Evolutionary conservation across 2,329 filamentous ascomycete species (phyloP), one percentile per base, ranked within the genome.

Genomic region (Blumeriella jaapii): DNA sequence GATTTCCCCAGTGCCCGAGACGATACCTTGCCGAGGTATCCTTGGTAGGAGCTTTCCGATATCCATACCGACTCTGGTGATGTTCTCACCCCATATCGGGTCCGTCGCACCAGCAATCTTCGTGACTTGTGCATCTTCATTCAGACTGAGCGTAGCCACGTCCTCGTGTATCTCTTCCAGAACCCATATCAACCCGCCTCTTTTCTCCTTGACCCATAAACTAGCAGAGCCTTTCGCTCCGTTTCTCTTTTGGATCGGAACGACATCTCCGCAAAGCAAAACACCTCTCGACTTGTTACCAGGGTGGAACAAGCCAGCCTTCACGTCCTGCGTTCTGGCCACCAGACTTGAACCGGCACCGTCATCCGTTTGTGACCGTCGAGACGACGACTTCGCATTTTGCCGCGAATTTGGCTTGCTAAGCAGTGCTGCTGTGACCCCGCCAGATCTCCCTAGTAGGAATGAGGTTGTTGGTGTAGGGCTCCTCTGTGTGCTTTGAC

Each of bases 171-270:
- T 96, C 60, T 98, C 91, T 57, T 98, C 91, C 2, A 98, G 62
- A 6, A 98, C 91, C 91, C 91, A 98, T 41, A 98, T 96, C 40
- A 98, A 62, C 7, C 89, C 87, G 34, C 85, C 78, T 31, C 80
- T 74, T 60, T 98, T 98, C 59, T 98, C 91, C 63, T 98, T 98
- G 3, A 98, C 91, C 91, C 91, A 98, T 24, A 98, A 64, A 59
- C 87, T 96, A 23, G 91, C 91, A 39, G 91, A 87, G 2, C 91
- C 91, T 4, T 80, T 89, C 8, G 80, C 74, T 3, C 91, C 91
- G 52, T 98, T 94, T 41, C 91, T 76, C 60, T 96, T 98, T 56
- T 87, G 82, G 40, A 98, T 98, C 0, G 91, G 91, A 12, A 98
- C 85, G n/a, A 98, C 89, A 56, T 98, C 91, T 27, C 91, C 91